Evolutionary conservation across 2,329 filamentous ascomycete genomes (phyloP).

Genomic region (Epichloe uncinata): DNA sequence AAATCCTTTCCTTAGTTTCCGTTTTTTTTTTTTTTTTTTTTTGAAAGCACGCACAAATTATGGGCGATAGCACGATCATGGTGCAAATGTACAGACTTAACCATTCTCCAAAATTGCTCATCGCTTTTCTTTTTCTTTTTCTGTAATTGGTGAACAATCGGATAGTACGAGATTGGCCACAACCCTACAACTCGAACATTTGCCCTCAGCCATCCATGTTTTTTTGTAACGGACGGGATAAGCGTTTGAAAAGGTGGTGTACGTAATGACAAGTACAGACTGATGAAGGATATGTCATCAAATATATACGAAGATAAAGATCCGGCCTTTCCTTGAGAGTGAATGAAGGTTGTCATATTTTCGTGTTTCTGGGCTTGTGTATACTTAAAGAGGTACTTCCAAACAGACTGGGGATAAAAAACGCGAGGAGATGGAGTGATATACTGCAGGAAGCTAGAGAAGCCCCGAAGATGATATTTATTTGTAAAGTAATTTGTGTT

Average conservation of each 20-base stretch:
- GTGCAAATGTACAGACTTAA: no score
- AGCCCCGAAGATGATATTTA: not conserved
- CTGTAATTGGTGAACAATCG: no score
- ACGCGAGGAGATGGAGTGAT: not conserved
- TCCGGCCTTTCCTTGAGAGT: not conserved
- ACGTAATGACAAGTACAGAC: not conserved
- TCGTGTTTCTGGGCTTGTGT: not conserved
- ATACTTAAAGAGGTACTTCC: not conserved
- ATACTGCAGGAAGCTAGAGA: not conserved
- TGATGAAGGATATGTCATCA: slow-evolving; percentile 12
- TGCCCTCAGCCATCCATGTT: no score
- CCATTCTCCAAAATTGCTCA: no score
- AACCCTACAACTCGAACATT: no score
- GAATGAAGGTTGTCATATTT: not conserved
- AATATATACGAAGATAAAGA: slow-evolving; percentile 4
- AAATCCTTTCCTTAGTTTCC: not conserved
- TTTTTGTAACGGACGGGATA: no score
- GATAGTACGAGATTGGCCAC: not conserved
- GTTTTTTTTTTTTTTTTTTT: no score
- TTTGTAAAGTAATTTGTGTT: not conserved
- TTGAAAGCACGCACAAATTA: no score
- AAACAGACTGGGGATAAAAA: no score
- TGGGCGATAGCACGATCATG: no score
- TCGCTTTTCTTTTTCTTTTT: no score
- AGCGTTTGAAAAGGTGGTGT: not conserved